Conservation (phyloP, 169 alveolate genomes). For the Plasmodium vinckei region DNA sequence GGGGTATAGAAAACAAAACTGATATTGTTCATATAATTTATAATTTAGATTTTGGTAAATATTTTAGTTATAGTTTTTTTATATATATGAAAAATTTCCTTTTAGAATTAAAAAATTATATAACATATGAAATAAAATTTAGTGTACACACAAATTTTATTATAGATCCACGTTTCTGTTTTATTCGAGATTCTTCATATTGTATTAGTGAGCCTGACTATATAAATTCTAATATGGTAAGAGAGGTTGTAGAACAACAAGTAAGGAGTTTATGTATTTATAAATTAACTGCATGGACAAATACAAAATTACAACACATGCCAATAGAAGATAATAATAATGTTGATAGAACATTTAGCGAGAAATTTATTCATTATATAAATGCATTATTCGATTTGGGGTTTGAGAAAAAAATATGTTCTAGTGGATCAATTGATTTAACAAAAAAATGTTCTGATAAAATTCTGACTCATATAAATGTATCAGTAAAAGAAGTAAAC, state of each 20-base stretch:
- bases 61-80: conserved; percentile 70
- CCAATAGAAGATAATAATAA: not conserved
- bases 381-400: conserved; percentile 68
- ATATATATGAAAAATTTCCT: conserved; percentile 47
- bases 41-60: conserved; percentile 67
- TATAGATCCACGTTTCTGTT: conserved; percentile 62
- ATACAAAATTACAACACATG: not conserved
- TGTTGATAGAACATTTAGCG: conserved; percentile 29
- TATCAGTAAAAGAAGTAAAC: conserved; percentile 44
- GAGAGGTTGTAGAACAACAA: conserved; percentile 73
- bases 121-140: conserved; percentile 58
- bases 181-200: conserved; percentile 61
- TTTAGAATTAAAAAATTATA: conserved; percentile 25
- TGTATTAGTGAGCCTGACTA: conserved; percentile 71
- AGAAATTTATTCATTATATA: conserved; percentile 42
- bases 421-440: conserved; percentile 59
- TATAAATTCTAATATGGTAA: conserved; percentile 40
- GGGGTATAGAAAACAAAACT: conserved; percentile 50
- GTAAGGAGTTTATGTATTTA: conserved; percentile 62
- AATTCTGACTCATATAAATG: conserved; percentile 14
- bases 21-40: conserved; percentile 67
- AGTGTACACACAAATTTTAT: conserved; percentile 57
- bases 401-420: conserved; percentile 49
- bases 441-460: conserved; percentile 67
- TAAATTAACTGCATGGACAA: conserved; percentile 23